Evolutionary conservation across 176 grass and related monocot genomes (phyloP), one percentile per base, ranked within the genome.

Genomic region (Bonia amplexicaulis): DNA sequence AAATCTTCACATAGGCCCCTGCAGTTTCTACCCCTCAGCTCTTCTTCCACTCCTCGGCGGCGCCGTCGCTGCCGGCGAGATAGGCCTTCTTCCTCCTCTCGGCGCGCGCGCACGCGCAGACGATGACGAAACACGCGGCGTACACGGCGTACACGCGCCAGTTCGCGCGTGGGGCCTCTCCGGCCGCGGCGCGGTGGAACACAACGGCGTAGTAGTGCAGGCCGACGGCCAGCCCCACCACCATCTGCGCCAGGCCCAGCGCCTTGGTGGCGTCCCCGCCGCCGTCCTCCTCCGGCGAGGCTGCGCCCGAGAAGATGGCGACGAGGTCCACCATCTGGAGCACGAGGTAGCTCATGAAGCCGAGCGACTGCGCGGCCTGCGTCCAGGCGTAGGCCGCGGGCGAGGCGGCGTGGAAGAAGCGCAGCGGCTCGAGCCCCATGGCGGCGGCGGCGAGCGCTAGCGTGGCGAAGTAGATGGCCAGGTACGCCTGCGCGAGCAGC

Each of bases 381-480:
- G 92, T 96, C 97, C 92, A 99, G 47, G 93, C 83, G 90, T 96
- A 99, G 0, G 92, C 91, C 3, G 81, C 90, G 7, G 92, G 90
- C 12, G 97, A 99, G 7, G 93, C 91, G 7, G 97, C 93, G 82
- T 99, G 94, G 91, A 99, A 99, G 81, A 99, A 96, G 14, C 92
- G 85, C 23, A 96, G 92, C 16, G 97, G 97, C 76, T 99, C 97
- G 2, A 99, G 92, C n/a, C 93, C 91, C 71, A 90, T 91, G 33
- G 83, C 90, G 6, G 94, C 85, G 11, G 93, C 90, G 54, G 93
- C 93, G 29, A 92, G 25, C 48, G 91, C 91, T 51, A 99, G 96
- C 79, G 93, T 99, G 39, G 74, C 91, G 76, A 99, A 99, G 90
- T 99, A 99, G 85, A 99, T 99, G 82, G 96, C 93, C 31, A 99